These are phyloP conservation scores for Penicillium sp. DNA, from an alignment of 2,329 filamentous ascomycete species.

Conservation along the genomic window DNA sequence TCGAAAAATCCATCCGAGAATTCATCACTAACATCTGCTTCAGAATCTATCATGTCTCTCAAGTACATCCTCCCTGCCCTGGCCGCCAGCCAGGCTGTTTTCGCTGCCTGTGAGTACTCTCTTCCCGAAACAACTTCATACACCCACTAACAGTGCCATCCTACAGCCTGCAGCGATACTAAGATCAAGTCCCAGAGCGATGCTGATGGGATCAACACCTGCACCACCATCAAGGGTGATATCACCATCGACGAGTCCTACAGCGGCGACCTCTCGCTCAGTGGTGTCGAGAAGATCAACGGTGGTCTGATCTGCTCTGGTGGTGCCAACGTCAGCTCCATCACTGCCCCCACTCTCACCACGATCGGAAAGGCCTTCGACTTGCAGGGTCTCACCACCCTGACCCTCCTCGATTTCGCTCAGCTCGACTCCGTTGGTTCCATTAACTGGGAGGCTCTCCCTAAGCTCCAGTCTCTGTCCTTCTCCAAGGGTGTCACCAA, in stretches of 20 bases:
- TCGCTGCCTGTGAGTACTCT: conserved; percentile 43
- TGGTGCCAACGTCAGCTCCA: conserved; percentile 61
- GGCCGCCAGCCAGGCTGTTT: conserved; percentile 52
- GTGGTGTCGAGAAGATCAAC: conserved; percentile 59
- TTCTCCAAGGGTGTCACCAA: conserved; percentile 66
- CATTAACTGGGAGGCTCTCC: conserved; percentile 72
- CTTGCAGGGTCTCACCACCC: conserved; percentile 64
- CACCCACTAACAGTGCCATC: background rate
- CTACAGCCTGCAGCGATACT: conserved; percentile 21
- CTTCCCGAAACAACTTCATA: background rate
- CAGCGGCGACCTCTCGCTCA: conserved; percentile 59
- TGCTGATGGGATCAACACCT: conserved; percentile 63
- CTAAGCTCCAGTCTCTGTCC: conserved; percentile 57
- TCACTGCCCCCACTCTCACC: conserved; percentile 61
- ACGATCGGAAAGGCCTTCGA: conserved; percentile 68
- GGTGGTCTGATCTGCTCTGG: conserved; percentile 53
- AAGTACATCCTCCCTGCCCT: conserved; percentile 58
- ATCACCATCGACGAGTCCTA: conserved; percentile 62
- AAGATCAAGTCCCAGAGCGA: conserved; percentile 58
- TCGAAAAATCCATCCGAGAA: background rate
- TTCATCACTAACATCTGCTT: conserved; percentile 8
- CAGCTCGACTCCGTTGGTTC: conserved; percentile 62
- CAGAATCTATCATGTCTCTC: conserved; percentile 47
- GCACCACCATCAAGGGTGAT: conserved; percentile 67
- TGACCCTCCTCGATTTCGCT: conserved; percentile 67